Conservation (phyloP, 805 yeast genomes). For the Kazachstania bromeliacearum region DNA sequence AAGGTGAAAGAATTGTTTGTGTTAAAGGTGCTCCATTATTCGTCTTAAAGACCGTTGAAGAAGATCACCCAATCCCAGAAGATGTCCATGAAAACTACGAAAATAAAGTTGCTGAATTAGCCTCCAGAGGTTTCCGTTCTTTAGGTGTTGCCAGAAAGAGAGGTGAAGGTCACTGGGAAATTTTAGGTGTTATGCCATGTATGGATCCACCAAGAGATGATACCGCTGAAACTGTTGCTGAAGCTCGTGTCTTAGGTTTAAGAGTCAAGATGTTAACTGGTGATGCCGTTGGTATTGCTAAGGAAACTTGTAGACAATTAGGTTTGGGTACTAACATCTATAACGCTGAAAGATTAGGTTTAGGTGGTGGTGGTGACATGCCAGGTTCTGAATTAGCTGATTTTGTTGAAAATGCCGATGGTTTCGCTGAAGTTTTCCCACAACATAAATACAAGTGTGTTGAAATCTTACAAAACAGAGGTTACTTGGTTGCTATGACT, state of each 20-base stretch:
- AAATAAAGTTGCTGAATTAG: slow-evolving; percentile 95
- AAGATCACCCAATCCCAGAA: slow-evolving; percentile 93
- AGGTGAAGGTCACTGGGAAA: slow-evolving; percentile 98
- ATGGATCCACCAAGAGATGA: slow-evolving; percentile 99
- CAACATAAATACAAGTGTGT: slow-evolving; percentile 95
- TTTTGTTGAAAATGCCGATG: slow-evolving; percentile 95
- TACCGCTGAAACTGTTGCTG: slow-evolving; percentile 88
- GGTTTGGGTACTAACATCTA: slow-evolving; percentile 94
- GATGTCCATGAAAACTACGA: slow-evolving; percentile 89
- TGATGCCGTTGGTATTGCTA: slow-evolving; percentile 98
- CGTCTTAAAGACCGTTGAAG: slow-evolving; percentile 93
- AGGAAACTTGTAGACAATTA: slow-evolving; percentile 96
- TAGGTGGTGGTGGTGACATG: slow-evolving; percentile 93
- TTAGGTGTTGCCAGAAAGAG: slow-evolving; percentile 98
- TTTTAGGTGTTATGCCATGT: slow-evolving; percentile 96
- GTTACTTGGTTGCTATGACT: slow-evolving; percentile 97
- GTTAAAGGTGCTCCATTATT: slow-evolving; percentile 98
- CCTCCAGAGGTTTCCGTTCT: slow-evolving; percentile 97
- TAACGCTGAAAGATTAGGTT: slow-evolving; percentile 94
- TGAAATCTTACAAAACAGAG: slow-evolving; percentile 90
- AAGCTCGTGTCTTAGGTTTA: slow-evolving; percentile 85
- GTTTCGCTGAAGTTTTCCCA: slow-evolving; percentile 98
- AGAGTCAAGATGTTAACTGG: slow-evolving; percentile 97
- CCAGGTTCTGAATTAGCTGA: slow-evolving; percentile 97
- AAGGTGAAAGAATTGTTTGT: slow-evolving; percentile 89